Base-by-base conservation (phyloP, 495 filamentous ascomycete species). In the Stereocaulon alpinum region DNA sequence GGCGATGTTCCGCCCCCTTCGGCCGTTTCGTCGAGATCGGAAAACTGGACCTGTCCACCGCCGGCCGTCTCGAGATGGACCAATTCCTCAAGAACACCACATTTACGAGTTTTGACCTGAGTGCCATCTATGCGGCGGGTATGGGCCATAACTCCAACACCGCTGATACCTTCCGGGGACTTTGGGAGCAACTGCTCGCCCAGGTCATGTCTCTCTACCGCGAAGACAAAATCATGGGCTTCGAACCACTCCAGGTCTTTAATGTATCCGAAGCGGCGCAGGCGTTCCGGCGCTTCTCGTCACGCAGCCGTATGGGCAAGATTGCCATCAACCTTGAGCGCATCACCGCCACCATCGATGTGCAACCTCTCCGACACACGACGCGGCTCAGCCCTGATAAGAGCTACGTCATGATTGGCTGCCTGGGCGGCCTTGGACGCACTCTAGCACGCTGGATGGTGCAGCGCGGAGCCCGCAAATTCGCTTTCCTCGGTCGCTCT, bases 351-450 rank as follows among this genome's bases (percentile, higher is more conserved):
- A n/a, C n/a, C n/a, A n/a, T n/a, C n/a, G n/a, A n/a, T n/a, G n/a
- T n/a, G n/a, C n/a, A n/a, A n/a, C n/a, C n/a, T n/a, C n/a, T n/a
- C n/a, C n/a, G n/a, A n/a, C n/a, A n/a, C n/a, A n/a, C n/a, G n/a
- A n/a, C n/a, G n/a, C 45, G 43, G 53, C 40, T 61, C 17, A 29
- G 15, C 24, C 29, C 60, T 3, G 59, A 64, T 11, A 55, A 64
- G 15, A 65, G 66, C 7, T 73, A 70, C 37, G 45, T 73, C 5
- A 57, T 76, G 10, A 65, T 67, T 7, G 72, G 73, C 24, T 71
- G 73, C 15, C 59, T 74, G 6, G 71, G 73, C 1, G 71, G 69
- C n/a, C 60, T 76, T 0, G 73, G 73, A 3, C 56, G 70, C 15
- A 66, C 64, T 12, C 40, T 76, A 37, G 68, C 70, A 11, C 61